Evolutionary conservation across 495 filamentous ascomycete genomes (phyloP).

Genomic region (Ramalina peruviana): DNA sequence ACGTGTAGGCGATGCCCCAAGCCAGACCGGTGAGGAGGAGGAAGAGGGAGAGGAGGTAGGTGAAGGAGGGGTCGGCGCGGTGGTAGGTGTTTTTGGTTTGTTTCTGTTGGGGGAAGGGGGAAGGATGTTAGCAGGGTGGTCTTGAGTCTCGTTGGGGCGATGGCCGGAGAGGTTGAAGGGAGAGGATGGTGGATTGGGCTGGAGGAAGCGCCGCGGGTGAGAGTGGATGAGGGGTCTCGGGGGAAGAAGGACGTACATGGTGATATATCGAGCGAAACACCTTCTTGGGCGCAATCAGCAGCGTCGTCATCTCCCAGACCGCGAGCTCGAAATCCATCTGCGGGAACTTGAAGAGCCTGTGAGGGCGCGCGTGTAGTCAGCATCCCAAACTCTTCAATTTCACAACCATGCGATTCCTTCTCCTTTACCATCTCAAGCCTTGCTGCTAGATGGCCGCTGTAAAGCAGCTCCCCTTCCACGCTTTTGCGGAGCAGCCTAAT

Average conservation of each 20-base stretch:
- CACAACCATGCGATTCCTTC: too few species aligned
- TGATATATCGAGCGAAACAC: constrained; percentile 68
- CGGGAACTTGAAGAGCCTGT: constrained; percentile 49
- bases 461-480: neutral
- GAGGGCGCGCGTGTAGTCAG: too few species aligned
- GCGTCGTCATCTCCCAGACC: constrained; percentile 64
- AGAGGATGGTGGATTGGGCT: constrained; percentile 10
- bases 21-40: constrained; percentile 57
- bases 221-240: neutral
- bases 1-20: constrained; percentile 58
- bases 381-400: neutral
- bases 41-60: constrained; percentile 65
- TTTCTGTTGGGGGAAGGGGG: constrained; percentile 8
- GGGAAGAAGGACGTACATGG: constrained; percentile 35
- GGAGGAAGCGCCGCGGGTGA: neutral
- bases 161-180: neutral
- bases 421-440: neutral
- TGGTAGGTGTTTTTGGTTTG: constrained; percentile 69
- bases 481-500: neutral
- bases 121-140: neutral
- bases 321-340: constrained; percentile 66
- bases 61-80: constrained; percentile 62
- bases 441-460: neutral
- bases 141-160: neutral
- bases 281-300: constrained; percentile 63